Evolutionary conservation across 331 rosid species (phyloP).

Genomic region (Malus hybrid): DNA sequence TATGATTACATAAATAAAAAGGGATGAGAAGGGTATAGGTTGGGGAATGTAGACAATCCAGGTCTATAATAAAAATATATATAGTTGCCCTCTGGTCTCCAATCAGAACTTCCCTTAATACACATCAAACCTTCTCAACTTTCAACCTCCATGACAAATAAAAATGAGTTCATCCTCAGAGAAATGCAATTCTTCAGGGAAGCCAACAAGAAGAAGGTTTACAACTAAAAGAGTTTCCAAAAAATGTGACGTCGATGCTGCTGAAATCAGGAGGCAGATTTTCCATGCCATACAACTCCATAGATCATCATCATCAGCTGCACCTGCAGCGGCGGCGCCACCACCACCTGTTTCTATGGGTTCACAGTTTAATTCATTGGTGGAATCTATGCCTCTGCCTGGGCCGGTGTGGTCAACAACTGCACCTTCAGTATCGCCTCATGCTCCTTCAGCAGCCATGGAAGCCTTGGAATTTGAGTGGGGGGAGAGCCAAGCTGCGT

Average conservation of each 20-base stretch:
- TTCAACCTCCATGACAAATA: neutral
- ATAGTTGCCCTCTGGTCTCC: no score
- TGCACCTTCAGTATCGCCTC: conserved; percentile 30
- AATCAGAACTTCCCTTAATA: neutral
- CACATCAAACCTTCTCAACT: neutral
- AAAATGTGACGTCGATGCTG: neutral
- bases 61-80: no score
- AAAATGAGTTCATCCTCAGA: neutral
- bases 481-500: conserved; percentile 35
- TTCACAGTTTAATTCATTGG: conserved; percentile 23
- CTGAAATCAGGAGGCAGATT: conserved; percentile 19
- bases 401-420: conserved; percentile 51
- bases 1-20: no score
- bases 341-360: conserved; percentile 3
- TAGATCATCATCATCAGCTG: conserved; percentile 7
- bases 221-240: neutral
- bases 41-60: no score
- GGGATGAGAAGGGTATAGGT: no score
- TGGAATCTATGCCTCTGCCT: conserved; percentile 43
- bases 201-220: conserved; percentile 6
- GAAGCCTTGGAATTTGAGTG: conserved; percentile 28
- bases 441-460: neutral
- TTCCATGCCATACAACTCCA: conserved; percentile 15
- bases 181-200: conserved; percentile 1
- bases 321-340: neutral